These are phyloP conservation scores for Ganoderma lucidum DNA, from an alignment of 1,284 basidiomycete genomes.

Conservation along the genomic window DNA sequence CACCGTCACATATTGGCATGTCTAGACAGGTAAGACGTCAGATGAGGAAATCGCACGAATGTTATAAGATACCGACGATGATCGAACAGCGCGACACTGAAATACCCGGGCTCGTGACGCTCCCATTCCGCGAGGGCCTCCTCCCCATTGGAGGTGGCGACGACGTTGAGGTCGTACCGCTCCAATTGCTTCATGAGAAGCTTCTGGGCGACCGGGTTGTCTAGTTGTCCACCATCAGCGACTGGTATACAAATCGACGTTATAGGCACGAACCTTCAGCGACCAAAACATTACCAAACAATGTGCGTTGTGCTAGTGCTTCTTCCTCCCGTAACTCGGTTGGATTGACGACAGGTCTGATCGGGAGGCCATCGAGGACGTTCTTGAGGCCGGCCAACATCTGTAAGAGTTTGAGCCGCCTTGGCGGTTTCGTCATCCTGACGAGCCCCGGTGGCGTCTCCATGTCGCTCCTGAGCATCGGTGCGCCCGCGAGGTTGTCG, in stretches of 20 bases:
- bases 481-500: constrained; percentile 55
- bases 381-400: constrained; percentile 67
- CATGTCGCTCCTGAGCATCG: constrained; percentile 55
- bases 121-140: constrained; percentile 78
- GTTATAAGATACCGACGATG: constrained; percentile 58
- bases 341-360: constrained; percentile 45
- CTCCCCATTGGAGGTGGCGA: constrained; percentile 69
- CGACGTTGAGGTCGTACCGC: constrained; percentile 63
- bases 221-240: constrained; percentile 42
- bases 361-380: constrained; percentile 52
- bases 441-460: constrained; percentile 56
- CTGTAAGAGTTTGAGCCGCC: constrained; percentile 65
- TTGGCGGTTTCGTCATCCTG: constrained; percentile 75
- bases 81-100: constrained; percentile 73
- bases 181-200: constrained; percentile 71
- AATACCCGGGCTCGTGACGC: constrained; percentile 69
- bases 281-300: constrained; percentile 71
- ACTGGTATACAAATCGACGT: background rate
- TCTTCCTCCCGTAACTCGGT: constrained; percentile 55
- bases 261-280: constrained; percentile 61
- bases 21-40: constrained; percentile 47
- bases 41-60: constrained; percentile 2
- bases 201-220: constrained; percentile 74
- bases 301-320: constrained; percentile 55
- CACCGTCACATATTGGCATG: constrained; percentile 80